Evolutionary conservation across 805 yeast genomes (phyloP).

Genomic region (Candida peoriensis): DNA sequence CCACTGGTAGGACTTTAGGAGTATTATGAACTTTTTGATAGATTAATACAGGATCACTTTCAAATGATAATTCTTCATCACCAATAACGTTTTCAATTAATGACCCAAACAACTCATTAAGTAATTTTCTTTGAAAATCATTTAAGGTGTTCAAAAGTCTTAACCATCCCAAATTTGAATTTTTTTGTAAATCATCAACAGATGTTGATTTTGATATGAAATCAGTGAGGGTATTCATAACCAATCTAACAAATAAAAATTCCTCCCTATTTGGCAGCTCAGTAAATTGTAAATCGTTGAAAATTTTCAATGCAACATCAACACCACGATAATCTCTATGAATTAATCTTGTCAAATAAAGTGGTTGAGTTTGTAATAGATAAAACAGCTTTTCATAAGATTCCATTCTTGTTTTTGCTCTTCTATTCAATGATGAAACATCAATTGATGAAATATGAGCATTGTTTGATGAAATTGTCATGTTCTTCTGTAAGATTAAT

Average conservation of each 20-base stretch:
- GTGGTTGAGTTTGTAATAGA: slow-evolving; percentile 77
- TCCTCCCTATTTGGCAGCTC: slow-evolving; percentile 26
- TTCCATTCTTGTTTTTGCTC: slow-evolving; percentile 48
- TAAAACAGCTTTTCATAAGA: slow-evolving; percentile 75
- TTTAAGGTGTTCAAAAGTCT: slow-evolving; percentile 35
- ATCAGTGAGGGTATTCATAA: slow-evolving; percentile 28
- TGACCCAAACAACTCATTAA: slow-evolving; percentile 31
- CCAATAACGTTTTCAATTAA: slow-evolving; percentile 31
- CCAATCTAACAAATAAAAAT: slow-evolving; percentile 18
- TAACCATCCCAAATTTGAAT: slow-evolving; percentile 35
- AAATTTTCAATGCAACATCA: slow-evolving; percentile 23
- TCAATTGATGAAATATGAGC: slow-evolving; percentile 16
- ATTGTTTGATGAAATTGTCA: slow-evolving; percentile 11
- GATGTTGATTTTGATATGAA: slow-evolving; percentile 29
- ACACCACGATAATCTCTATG: slow-evolving; percentile 27
- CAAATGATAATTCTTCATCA: slow-evolving; percentile 50
- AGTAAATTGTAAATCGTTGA: slow-evolving; percentile 19
- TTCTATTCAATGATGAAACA: slow-evolving; percentile 24
- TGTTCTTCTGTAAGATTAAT: slow-evolving; percentile 40
- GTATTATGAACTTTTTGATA: slow-evolving; percentile 36
- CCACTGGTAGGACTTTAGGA: slow-evolving; percentile 42
- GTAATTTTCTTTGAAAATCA: slow-evolving; percentile 30
- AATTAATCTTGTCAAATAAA: slow-evolving; percentile 58
- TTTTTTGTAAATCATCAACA: slow-evolving; percentile 20
- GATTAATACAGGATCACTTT: slow-evolving; percentile 71